Conservation (phyloP, 106 monocot genomes). For the Apostasia ramifera region DNA sequence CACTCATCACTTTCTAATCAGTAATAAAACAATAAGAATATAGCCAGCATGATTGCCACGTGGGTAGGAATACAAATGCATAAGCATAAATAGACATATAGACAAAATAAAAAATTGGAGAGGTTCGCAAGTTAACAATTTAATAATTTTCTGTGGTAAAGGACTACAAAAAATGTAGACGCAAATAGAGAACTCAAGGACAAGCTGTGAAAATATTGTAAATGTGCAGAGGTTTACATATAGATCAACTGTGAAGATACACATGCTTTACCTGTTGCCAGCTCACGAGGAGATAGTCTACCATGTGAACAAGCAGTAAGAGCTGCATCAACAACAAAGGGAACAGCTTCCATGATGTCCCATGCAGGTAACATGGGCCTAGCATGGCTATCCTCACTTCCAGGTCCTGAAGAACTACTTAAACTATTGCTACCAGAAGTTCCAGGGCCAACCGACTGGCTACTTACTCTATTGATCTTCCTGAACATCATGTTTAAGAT, state of each 20-base stretch:
- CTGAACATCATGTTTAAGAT: conserved; percentile 95
- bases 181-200: no score
- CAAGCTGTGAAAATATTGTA: no score
- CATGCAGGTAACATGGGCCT: conserved; percentile 86
- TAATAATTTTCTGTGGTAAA: no score
- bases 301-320: conserved; percentile 93
- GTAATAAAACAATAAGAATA: no score
- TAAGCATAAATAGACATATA: no score
- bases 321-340: conserved; percentile 97
- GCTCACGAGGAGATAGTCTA: conserved; percentile 82
- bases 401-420: conserved; percentile 66
- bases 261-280: conserved; percentile 74
- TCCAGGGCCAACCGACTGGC: conserved; percentile 40
- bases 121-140: no score
- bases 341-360: conserved; percentile 98
- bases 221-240: no score
- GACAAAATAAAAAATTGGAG: no score
- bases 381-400: conserved; percentile 46
- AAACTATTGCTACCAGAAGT: conserved; percentile 68
- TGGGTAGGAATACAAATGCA: no score
- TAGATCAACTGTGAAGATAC: neutral
- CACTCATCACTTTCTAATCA: no score
- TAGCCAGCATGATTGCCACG: no score
- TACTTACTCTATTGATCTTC: conserved; percentile 61
- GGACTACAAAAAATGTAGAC: no score